phyloP scores from a whole-genome alignment of 306 rosid species.

The Lablab purpureus region DNA sequence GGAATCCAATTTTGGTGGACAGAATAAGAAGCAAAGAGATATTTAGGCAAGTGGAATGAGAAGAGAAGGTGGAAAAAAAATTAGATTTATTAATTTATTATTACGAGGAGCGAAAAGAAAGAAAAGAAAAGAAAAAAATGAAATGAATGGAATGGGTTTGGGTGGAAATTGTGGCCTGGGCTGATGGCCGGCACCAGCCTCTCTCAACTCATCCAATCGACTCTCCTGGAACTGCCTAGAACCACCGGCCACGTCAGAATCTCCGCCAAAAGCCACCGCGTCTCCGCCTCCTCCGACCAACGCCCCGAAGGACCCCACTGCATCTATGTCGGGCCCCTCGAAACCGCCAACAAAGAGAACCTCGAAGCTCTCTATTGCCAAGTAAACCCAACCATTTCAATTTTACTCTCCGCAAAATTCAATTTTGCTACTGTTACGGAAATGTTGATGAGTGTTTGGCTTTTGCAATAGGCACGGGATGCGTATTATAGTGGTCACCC shows the following conservation, averaged over 20 bases:
- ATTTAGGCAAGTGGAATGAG: not conserved
- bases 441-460: not conserved
- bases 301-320: slow-evolving; percentile 69
- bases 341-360: slow-evolving; percentile 82
- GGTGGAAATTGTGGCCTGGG: not conserved
- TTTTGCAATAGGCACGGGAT: slow-evolving; percentile 70
- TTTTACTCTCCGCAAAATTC: not conserved
- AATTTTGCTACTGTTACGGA: not conserved
- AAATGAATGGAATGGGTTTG: not conserved
- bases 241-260: slow-evolving; percentile 54
- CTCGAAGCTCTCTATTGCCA: slow-evolving; percentile 87
- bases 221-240: slow-evolving; percentile 49
- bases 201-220: slow-evolving; percentile 55
- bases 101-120: too few relatives aligned
- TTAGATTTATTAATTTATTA: not conserved
- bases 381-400: not conserved
- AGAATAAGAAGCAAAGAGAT: not conserved
- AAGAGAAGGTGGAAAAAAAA: too few relatives aligned
- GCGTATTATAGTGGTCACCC: slow-evolving; percentile 86
- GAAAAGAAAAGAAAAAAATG: too few relatives aligned
- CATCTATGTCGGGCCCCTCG: slow-evolving; percentile 81
- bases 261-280: slow-evolving; percentile 51
- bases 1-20: not conserved
- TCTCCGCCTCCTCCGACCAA: slow-evolving; percentile 48
- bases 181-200: slow-evolving; percentile 72